A percentile compares a stretch with the other conserved stretches of the same genome.
Evolutionary conservation across 2,329 filamentous ascomycete species (phyloP).

Genomic region (Incumbomyces lentus): DNA sequence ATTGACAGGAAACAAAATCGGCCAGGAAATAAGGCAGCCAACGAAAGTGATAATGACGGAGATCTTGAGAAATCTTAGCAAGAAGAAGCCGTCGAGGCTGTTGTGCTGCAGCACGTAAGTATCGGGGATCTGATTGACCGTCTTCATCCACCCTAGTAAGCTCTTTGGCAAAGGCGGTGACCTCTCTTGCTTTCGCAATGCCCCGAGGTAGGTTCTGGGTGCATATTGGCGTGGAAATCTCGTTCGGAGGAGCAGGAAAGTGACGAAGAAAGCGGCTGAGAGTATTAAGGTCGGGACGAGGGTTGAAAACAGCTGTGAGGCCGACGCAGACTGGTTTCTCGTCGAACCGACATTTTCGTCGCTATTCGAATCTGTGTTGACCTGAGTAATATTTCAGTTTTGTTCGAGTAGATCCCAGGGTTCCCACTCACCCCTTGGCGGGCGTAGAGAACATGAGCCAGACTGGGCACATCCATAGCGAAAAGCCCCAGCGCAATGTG

Average conservation of each 20-base stretch:
- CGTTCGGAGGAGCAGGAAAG: conserved; percentile 42
- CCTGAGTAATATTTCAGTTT: neutral
- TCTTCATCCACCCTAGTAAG: conserved; percentile 55
- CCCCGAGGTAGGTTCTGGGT: conserved; percentile 45
- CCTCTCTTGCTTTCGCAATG: conserved; percentile 44
- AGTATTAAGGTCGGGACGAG: conserved; percentile 38
- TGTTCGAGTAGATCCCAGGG: too few species aligned
- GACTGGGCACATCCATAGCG: too few species aligned
- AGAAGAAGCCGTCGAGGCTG: conserved; percentile 83
- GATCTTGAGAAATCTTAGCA: conserved; percentile 78
- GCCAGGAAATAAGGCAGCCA: conserved; percentile 76
- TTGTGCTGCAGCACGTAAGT: conserved; percentile 78
- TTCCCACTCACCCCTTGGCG: too few species aligned
- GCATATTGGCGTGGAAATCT: conserved; percentile 43
- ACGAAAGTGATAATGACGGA: conserved; percentile 68
- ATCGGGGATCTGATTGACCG: conserved; percentile 59
- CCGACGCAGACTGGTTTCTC: conserved; percentile 26
- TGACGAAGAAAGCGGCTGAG: conserved; percentile 35
- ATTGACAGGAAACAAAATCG: conserved; percentile 80
- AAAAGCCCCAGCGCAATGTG: too few species aligned
- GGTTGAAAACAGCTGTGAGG: conserved; percentile 39
- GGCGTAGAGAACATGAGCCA: too few species aligned
- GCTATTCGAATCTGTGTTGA: conserved; percentile 12
- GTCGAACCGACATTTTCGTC: conserved; percentile 24
- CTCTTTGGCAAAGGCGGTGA: conserved; percentile 51